These are phyloP conservation scores for Magnolia sinica DNA, from an alignment of 164 flowering plant genomes.

Conservation along the genomic window DNA sequence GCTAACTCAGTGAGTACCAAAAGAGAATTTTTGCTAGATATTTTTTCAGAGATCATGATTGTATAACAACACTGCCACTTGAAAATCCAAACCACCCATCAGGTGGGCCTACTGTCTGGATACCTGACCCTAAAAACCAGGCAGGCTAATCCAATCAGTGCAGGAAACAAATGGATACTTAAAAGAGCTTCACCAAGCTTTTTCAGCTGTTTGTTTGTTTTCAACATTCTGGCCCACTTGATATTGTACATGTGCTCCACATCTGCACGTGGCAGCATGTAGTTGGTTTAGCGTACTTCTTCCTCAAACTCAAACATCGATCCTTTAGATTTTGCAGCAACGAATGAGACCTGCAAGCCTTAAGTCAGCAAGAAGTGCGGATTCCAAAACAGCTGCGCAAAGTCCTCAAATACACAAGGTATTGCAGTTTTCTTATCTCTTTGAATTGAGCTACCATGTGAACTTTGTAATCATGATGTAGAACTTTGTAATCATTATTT, in stretches of 20 bases:
- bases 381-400: constrained; percentile 13
- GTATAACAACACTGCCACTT: too few relatives aligned
- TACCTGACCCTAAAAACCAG: too few relatives aligned
- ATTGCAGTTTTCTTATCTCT: background rate
- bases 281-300: too few relatives aligned
- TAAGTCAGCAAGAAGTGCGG: constrained; percentile 19
- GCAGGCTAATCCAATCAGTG: background rate
- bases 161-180: background rate
- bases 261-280: too few relatives aligned
- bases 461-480: background rate
- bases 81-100: too few relatives aligned
- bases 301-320: too few relatives aligned
- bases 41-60: too few relatives aligned
- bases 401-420: constrained; percentile 14
- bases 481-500: background rate
- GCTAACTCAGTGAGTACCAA: constrained; percentile 20
- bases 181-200: background rate
- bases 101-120: too few relatives aligned
- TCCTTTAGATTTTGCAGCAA: constrained; percentile 20
- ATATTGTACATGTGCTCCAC: too few relatives aligned
- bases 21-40: background rate
- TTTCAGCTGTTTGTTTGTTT: background rate
- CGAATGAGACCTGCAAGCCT: constrained; percentile 6
- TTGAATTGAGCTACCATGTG: background rate
- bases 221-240: too few relatives aligned